Percentiles rank a stretch among this genome's conserved stretches.
Evolutionary conservation across 176 grass and related monocot species (phyloP).

Genomic region (Metroxylon sagu): DNA sequence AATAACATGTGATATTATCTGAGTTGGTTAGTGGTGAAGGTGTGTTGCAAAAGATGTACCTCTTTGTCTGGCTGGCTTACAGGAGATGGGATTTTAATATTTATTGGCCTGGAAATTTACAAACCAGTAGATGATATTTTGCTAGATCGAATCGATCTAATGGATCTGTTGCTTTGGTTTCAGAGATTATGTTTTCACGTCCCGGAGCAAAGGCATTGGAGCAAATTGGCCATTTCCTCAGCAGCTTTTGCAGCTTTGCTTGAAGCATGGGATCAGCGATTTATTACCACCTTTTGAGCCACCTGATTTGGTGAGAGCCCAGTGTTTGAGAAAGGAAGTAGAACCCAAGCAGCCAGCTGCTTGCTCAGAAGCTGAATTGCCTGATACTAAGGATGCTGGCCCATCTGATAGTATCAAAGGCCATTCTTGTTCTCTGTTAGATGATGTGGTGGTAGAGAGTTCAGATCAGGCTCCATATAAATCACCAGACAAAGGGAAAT

Average conservation of each 20-base stretch:
- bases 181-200: slow-evolving; percentile 27
- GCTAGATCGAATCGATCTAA: not conserved
- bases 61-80: too few species aligned
- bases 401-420: not conserved
- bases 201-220: slow-evolving; percentile 16
- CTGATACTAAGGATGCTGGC: not conserved
- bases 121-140: not conserved
- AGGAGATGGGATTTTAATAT: not conserved
- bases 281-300: slow-evolving; percentile 21
- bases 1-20: slow-evolving; percentile 4
- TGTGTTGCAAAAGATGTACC: too few species aligned
- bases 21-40: not conserved
- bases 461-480: not conserved
- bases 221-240: slow-evolving; percentile 24
- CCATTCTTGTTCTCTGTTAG: slow-evolving; percentile 1
- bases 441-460: not conserved
- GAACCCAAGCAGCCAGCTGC: not conserved
- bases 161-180: slow-evolving; percentile 1
- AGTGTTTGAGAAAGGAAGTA: not conserved
- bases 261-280: slow-evolving; percentile 22
- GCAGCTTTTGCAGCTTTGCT: slow-evolving; percentile 16
- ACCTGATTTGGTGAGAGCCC: slow-evolving; percentile 11
- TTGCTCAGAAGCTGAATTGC: not conserved
- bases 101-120: too few species aligned
- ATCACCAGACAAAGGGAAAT: not conserved